Conservation (phyloP, 2,329 filamentous ascomycete species). For the Cercospora brassicicola region DNA sequence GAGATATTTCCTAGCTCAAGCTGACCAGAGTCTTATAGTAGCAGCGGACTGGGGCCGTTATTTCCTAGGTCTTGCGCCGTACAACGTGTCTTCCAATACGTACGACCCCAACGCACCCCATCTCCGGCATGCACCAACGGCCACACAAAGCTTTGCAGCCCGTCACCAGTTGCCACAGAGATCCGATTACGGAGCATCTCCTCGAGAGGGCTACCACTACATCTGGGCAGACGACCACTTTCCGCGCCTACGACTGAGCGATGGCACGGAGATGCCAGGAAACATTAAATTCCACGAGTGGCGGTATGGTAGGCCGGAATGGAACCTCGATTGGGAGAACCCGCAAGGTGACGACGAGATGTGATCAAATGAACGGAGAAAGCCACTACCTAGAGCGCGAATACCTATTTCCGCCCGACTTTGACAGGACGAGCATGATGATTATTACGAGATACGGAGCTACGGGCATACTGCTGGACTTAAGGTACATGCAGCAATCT, state of each 20-base stretch:
- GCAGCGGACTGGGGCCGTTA: slow-evolving; percentile 33
- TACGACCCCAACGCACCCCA: slow-evolving; percentile 21
- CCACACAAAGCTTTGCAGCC: background rate
- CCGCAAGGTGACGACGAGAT: background rate
- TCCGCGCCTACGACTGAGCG: slow-evolving; percentile 46
- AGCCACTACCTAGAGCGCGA: background rate
- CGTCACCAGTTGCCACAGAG: slow-evolving; percentile 25
- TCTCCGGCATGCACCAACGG: slow-evolving; percentile 9
- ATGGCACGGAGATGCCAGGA: slow-evolving; percentile 52
- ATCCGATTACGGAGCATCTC: slow-evolving; percentile 33
- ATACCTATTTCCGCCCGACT: background rate
- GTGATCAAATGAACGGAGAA: background rate
- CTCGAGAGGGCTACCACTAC: slow-evolving; percentile 41
- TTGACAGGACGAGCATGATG: background rate
- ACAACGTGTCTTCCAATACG: slow-evolving; percentile 23
- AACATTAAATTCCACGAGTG: slow-evolving; percentile 42
- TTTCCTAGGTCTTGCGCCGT: slow-evolving; percentile 36
- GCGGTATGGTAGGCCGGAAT: slow-evolving; percentile 37
- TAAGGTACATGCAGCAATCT: slow-evolving; percentile 1
- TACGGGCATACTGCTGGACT: background rate
- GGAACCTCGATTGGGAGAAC: slow-evolving; percentile 30
- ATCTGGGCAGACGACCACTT: slow-evolving; percentile 47
- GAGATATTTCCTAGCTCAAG: background rate
- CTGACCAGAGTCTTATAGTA: background rate
- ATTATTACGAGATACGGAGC: background rate